Conservation (phyloP, 768 basidiomycete genomes). For the Gelatoporia subvermispora region DNA sequence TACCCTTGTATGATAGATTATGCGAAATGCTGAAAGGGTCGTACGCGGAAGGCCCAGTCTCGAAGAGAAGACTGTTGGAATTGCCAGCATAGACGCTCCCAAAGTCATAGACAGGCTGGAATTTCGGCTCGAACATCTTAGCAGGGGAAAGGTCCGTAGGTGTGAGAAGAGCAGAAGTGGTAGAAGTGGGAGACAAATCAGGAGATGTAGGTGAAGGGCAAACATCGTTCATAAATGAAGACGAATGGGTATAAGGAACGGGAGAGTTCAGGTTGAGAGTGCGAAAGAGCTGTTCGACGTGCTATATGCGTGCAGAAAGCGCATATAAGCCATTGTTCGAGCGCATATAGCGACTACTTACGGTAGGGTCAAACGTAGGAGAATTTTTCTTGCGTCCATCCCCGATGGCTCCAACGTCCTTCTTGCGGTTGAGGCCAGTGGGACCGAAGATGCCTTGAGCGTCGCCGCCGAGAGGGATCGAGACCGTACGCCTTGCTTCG, state of each 20-base stretch:
- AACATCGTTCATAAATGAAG: conserved; percentile 39
- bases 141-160: conserved; percentile 73
- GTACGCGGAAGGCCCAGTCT: conserved; percentile 31
- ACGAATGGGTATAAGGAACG: conserved; percentile 36
- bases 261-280: conserved; percentile 79
- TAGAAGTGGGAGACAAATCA: conserved; percentile 71
- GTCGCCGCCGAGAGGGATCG: conserved; percentile 28
- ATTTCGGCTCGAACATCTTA: conserved; percentile 52
- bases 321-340: conserved; percentile 14
- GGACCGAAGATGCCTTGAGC: conserved; percentile 69
- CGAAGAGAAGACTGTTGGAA: conserved; percentile 26
- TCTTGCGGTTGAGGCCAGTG: conserved; percentile 39
- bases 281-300: conserved; percentile 77
- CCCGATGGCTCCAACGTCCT: conserved; percentile 67
- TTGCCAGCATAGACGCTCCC: conserved; percentile 20
- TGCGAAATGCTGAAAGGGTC: too few species aligned
- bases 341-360: conserved; percentile 27
- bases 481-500: conserved; percentile 21
- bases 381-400: conserved; percentile 68
- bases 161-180: conserved; percentile 64
- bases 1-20: too few species aligned
- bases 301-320: conserved; percentile 37
- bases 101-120: conserved; percentile 49
- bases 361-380: conserved; percentile 53
- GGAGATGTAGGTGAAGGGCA: conserved; percentile 45